These are phyloP conservation scores for Actinomortierella wolfii DNA, from an alignment of 371 early-diverging fungal species.

Conservation along the genomic window DNA sequence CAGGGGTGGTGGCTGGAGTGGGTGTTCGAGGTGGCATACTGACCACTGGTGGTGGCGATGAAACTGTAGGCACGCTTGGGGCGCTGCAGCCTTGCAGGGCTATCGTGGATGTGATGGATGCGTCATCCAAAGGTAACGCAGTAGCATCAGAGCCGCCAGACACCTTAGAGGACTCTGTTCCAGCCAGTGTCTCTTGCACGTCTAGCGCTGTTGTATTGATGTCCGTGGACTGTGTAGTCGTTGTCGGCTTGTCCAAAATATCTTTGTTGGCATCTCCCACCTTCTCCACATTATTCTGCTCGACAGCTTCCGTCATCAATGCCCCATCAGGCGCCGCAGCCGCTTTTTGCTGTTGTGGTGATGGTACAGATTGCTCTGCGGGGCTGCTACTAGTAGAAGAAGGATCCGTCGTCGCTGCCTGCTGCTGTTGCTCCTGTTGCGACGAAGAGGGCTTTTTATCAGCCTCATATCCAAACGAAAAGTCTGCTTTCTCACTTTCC, in stretches of 20 bases:
- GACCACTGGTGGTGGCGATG: not conserved
- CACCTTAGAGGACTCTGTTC: not conserved
- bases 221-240: no score
- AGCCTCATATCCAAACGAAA: constrained; percentile 43
- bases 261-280: no score
- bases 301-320: no score
- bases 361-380: no score
- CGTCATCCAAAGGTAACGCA: no score
- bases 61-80: no score
- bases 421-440: not conserved
- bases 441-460: constrained; percentile 23
- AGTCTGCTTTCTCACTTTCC: constrained; percentile 37
- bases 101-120: no score
- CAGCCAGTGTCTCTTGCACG: constrained; percentile 11
- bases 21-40: constrained; percentile 1
- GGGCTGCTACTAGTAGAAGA: not conserved
- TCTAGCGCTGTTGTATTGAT: constrained; percentile 6
- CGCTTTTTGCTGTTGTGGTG: no score
- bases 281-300: no score
- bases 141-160: not conserved
- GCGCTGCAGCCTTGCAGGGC: no score
- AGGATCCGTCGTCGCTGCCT: not conserved
- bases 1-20: constrained; percentile 3
- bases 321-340: no score
- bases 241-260: no score